Base-by-base conservation (phyloP, 1,284 basidiomycete genomes). In the Cutaneotrichosporon sp. region DNA sequence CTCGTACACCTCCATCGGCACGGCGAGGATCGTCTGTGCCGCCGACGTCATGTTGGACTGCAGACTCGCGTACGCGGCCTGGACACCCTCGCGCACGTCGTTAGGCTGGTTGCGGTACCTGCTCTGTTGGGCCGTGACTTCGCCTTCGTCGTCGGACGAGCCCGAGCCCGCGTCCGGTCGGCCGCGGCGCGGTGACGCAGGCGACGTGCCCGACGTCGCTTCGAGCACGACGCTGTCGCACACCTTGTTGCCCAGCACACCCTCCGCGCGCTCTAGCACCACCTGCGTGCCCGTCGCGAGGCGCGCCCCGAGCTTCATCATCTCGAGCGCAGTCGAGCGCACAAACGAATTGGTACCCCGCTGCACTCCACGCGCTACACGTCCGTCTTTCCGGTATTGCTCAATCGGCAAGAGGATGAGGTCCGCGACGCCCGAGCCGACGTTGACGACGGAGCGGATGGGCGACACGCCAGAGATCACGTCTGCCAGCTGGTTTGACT, bases 1-100 rank as follows among this genome's bases (percentile, higher is more conserved):
- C 73, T 98, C 94, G 65, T 97, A 97, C 15, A 97, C 91, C 72
- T 98, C 96, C 92, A 98, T 97, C 0, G 94, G 94, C 1, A 98
- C 90, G 0, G 96, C 94, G 26, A 98, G 80, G 60, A 98, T 98
- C 0, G 96, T 98, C 76, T 98, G 94, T 13, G 94, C 96, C 4
- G 94, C 94, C 30, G 87, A 88, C 60, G 86, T 88, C 52, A 97
- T 72, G 73, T 96, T 96, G 64, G 77, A 83, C 54, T 82, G 83
- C 62, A 98, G 73, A 63, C 88, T 91, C 66, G 79, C 82, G 74
- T 97, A 96, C 15, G 93, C 94, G 1, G 84, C 85, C 58, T 88
- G 83, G n/a, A 98, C 79, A 13, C 94, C 94, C 65, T 96, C 88
- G 61, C 78, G 83, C 45, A 96, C 80, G 65, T 88, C 84, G 21